Evolutionary conservation across 1,284 basidiomycete genomes (phyloP).

Genomic region (Papiliotrema flavescens): DNA sequence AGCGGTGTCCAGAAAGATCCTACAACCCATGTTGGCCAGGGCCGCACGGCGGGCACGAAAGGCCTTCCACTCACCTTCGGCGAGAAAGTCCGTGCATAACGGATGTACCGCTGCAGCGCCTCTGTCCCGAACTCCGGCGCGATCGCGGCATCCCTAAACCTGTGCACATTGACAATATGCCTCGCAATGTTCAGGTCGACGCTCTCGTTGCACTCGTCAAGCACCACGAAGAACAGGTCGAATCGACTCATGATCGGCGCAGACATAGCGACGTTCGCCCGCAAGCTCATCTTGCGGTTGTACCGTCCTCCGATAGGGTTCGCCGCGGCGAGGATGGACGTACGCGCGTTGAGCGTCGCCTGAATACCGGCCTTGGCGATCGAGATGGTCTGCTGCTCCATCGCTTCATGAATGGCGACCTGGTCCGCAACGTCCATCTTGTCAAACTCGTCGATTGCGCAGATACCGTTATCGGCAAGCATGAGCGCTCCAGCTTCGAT

Average conservation of each 20-base stretch:
- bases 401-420: slow-evolving; percentile 99
- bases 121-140: slow-evolving; percentile 96
- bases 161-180: slow-evolving; percentile 97
- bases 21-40: neutral
- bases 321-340: slow-evolving; percentile 95
- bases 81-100: slow-evolving; percentile 93
- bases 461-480: slow-evolving; percentile 99
- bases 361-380: slow-evolving; percentile 99
- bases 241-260: slow-evolving; percentile 99
- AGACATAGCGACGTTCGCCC: slow-evolving; percentile 97
- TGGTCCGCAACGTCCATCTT: slow-evolving; percentile 99
- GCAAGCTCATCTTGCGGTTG: slow-evolving; percentile 87
- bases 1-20: slow-evolving; percentile 4
- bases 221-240: slow-evolving; percentile 96
- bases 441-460: slow-evolving; percentile 99
- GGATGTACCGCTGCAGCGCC: slow-evolving; percentile 91
- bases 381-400: slow-evolving; percentile 99
- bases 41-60: no score
- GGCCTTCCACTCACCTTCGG: slow-evolving; percentile 67
- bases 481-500: slow-evolving; percentile 99
- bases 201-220: slow-evolving; percentile 94
- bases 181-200: slow-evolving; percentile 90
- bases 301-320: slow-evolving; percentile 97
- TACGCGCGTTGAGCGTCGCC: slow-evolving; percentile 95
- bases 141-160: slow-evolving; percentile 91